phyloP scores from a whole-genome alignment of 2,329 filamentous ascomycete genomes.

The Phaeophleospora eucalypticola region DNA sequence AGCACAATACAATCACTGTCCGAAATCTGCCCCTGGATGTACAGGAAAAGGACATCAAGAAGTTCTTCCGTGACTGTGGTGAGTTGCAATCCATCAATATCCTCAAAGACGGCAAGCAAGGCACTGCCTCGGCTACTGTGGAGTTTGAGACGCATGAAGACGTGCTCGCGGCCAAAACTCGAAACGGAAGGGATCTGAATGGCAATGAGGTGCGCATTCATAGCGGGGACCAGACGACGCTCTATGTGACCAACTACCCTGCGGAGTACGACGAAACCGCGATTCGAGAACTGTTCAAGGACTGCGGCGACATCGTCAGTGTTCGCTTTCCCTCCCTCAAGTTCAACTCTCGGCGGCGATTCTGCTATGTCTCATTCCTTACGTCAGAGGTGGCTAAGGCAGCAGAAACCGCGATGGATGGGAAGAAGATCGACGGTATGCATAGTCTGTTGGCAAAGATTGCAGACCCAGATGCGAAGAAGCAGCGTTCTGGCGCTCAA shows the following conservation, averaged over 20 bases:
- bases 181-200: constrained; percentile 75
- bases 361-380: constrained; percentile 92
- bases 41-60: constrained; percentile 68
- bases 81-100: constrained; percentile 74
- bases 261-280: constrained; percentile 67
- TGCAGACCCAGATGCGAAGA: constrained; percentile 75
- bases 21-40: constrained; percentile 68
- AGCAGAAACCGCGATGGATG: constrained; percentile 66
- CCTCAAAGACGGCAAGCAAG: constrained; percentile 57
- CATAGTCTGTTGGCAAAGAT: constrained; percentile 73
- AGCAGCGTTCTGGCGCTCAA: constrained; percentile 71
- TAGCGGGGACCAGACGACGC: constrained; percentile 70
- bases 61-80: constrained; percentile 91
- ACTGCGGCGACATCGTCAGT: constrained; percentile 76
- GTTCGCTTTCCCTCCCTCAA: constrained; percentile 89
- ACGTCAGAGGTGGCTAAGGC: constrained; percentile 62
- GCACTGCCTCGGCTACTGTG: constrained; percentile 67
- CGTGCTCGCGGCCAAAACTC: constrained; percentile 72
- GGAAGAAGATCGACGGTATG: constrained; percentile 62
- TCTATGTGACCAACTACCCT: constrained; percentile 90
- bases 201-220: constrained; percentile 69
- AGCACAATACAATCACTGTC: constrained; percentile 81
- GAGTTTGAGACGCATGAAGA: constrained; percentile 82
- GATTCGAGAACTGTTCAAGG: constrained; percentile 63
- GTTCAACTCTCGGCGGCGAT: constrained; percentile 80